A percentile compares a stretch with the other conserved stretches of the same genome.
These are phyloP conservation scores for Penicillium hordei DNA, from an alignment of 2,329 filamentous ascomycete species.

Conservation along the genomic window DNA sequence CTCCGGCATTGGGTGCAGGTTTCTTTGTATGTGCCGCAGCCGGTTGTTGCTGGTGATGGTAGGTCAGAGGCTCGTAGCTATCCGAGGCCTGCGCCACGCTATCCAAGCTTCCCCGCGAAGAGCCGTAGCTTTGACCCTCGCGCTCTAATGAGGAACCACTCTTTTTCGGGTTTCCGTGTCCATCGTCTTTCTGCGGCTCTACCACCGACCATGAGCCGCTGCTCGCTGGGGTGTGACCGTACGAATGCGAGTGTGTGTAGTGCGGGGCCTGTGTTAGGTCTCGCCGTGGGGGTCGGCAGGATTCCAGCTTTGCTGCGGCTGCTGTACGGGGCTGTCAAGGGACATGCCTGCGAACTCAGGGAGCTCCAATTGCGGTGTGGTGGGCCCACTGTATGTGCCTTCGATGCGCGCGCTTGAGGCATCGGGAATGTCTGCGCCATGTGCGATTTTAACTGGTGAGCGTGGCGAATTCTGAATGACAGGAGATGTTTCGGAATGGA, in stretches of 20 bases:
- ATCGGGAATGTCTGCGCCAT: conserved; percentile 26
- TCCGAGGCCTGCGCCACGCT: conserved; percentile 37
- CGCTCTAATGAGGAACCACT: conserved; percentile 29
- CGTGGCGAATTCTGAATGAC: conserved; percentile 34
- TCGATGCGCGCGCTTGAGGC: conserved; percentile 32
- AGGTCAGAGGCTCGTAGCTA: conserved; percentile 50
- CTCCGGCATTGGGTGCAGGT: conserved; percentile 39
- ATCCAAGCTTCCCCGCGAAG: conserved; percentile 40
- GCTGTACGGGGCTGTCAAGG: conserved; percentile 24
- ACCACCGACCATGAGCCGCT: conserved; percentile 40
- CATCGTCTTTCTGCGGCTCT: conserved; percentile 29
- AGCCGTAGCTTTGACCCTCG: conserved; percentile 28
- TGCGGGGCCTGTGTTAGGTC: conserved; percentile 24
- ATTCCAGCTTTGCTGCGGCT: conserved; percentile 18
- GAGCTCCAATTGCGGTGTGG: conserved; percentile 25
- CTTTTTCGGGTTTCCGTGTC: conserved; percentile 19
- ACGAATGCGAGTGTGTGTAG: conserved; percentile 18
- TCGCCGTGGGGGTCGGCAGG: conserved; percentile 25
- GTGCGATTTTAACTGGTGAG: conserved; percentile 38
- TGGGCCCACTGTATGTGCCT: conserved; percentile 24
- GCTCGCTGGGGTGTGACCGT: conserved; percentile 35
- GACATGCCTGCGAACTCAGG: conserved; percentile 30
- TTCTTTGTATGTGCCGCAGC: conserved; percentile 30
- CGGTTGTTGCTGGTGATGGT: conserved; percentile 52
- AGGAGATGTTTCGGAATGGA: conserved; percentile 21